These are phyloP conservation scores for Backusella sp. DNA, from an alignment of 192 early-diverging fungal species.

Conservation along the genomic window DNA sequence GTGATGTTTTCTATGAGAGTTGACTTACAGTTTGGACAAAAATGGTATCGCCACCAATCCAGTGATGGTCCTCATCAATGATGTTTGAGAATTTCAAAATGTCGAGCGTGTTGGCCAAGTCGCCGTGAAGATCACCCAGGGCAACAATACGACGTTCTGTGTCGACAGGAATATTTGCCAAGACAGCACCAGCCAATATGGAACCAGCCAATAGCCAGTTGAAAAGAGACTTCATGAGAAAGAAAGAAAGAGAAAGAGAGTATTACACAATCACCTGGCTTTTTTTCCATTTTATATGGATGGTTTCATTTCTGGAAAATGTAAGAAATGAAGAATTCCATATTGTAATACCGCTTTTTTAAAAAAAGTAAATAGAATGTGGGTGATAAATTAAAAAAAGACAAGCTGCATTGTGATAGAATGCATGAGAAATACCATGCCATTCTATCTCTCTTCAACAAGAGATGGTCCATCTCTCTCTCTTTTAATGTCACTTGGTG, in stretches of 20 bases:
- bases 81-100: constrained; percentile 62
- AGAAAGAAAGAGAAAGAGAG: background rate
- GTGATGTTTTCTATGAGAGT: background rate
- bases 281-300: background rate
- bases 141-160: constrained; percentile 51
- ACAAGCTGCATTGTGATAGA: too few relatives aligned
- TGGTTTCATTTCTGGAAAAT: background rate
- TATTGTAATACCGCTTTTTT: background rate
- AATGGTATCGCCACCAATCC: constrained; percentile 54
- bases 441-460: too few relatives aligned
- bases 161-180: background rate
- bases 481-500: background rate
- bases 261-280: background rate
- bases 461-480: too few relatives aligned
- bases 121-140: constrained; percentile 72
- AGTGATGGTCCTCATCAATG: constrained; percentile 55
- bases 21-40: constrained; percentile 63
- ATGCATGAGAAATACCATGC: too few relatives aligned
- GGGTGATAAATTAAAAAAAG: too few relatives aligned
- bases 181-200: background rate
- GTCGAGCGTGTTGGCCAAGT: constrained; percentile 47
- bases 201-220: background rate
- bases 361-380: too few relatives aligned
- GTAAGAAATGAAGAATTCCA: background rate
- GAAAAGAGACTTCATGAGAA: background rate